Conservation (phyloP, 73 alveolate species). For the Uronychia setigera region DNA sequence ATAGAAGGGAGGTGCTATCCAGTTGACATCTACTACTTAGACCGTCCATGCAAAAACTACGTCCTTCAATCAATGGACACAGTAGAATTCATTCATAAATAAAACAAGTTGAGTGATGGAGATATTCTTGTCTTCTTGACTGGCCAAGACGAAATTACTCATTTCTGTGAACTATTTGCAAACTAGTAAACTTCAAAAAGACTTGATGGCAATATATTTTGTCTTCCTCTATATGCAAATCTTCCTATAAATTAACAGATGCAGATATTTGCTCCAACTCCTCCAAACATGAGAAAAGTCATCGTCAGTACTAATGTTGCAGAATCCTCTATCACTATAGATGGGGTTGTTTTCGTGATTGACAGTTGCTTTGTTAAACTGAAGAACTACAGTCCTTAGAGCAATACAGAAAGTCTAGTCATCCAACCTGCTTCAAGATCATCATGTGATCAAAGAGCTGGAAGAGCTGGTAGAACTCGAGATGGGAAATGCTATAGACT, state of each 20-base stretch:
- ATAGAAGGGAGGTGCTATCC: slow-evolving; percentile 68
- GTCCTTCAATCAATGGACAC: slow-evolving; percentile 68
- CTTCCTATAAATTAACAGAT: slow-evolving; percentile 30
- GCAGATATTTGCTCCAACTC: slow-evolving; percentile 59
- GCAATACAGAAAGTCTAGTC: neutral
- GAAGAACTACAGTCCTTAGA: slow-evolving; percentile 29
- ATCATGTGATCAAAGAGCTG: slow-evolving; percentile 83
- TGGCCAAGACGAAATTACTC: slow-evolving; percentile 55
- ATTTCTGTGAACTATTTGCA: neutral
- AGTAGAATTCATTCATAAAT: slow-evolving; percentile 49
- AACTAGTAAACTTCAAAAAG: neutral
- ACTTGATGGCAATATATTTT: slow-evolving; percentile 6
- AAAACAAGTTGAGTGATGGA: slow-evolving; percentile 27
- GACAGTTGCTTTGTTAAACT: slow-evolving; percentile 48
- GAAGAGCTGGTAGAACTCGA: slow-evolving; percentile 90
- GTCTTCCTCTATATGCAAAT: slow-evolving; percentile 55
- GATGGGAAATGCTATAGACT: slow-evolving; percentile 93
- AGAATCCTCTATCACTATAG: slow-evolving; percentile 96
- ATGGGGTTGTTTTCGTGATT: slow-evolving; percentile 86
- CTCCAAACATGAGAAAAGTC: slow-evolving; percentile 77
- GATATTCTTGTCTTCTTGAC: slow-evolving; percentile 64
- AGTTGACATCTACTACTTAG: slow-evolving; percentile 72
- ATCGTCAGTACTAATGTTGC: slow-evolving; percentile 94
- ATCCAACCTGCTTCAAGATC: neutral
- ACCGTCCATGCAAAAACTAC: slow-evolving; percentile 64